A percentile compares a stretch with the other conserved stretches of the same genome.
phyloP scores from a whole-genome alignment of 2,329 filamentous ascomycete genomes.

The Tolypocladium paradoxum region DNA sequence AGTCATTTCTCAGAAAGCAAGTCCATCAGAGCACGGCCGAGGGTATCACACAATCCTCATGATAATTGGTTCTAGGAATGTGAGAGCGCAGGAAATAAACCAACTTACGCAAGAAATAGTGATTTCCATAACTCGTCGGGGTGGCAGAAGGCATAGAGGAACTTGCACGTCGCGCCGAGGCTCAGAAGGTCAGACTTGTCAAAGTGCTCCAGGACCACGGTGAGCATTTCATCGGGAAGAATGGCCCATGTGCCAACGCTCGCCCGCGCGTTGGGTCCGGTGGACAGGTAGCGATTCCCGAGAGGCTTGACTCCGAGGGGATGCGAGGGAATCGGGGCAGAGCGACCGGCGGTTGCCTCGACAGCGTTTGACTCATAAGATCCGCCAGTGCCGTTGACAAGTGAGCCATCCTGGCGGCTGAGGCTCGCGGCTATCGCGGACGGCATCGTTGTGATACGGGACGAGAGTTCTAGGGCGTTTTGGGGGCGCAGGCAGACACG shows the following conservation, averaged over 20 bases:
- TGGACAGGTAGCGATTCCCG: constrained; percentile 68
- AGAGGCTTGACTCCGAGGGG: constrained; percentile 76
- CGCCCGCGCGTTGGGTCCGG: constrained; percentile 54
- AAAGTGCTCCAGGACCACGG: constrained; percentile 64
- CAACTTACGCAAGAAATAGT: constrained; percentile 71
- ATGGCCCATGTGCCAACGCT: constrained; percentile 53
- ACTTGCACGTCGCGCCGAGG: constrained; percentile 71
- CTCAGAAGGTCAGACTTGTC: constrained; percentile 50
- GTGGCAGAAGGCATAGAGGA: constrained; percentile 73
- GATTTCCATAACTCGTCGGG: constrained; percentile 85
- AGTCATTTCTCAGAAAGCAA: neutral
- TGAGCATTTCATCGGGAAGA: constrained; percentile 73
- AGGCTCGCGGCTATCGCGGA: neutral
- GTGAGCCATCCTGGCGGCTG: neutral
- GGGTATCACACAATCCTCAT: neutral
- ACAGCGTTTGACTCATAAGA: constrained; percentile 12
- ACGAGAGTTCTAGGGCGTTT: neutral
- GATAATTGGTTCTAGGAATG: neutral
- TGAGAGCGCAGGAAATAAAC: neutral
- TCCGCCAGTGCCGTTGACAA: constrained; percentile 11
- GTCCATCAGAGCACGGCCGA: too few species aligned
- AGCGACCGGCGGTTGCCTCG: neutral
- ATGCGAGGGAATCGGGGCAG: constrained; percentile 58
- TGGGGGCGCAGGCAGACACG: neutral
- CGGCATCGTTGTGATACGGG: neutral